Conservation (phyloP, 2,329 filamentous ascomycete genomes). For the Emmonsiellopsis sp. region DNA sequence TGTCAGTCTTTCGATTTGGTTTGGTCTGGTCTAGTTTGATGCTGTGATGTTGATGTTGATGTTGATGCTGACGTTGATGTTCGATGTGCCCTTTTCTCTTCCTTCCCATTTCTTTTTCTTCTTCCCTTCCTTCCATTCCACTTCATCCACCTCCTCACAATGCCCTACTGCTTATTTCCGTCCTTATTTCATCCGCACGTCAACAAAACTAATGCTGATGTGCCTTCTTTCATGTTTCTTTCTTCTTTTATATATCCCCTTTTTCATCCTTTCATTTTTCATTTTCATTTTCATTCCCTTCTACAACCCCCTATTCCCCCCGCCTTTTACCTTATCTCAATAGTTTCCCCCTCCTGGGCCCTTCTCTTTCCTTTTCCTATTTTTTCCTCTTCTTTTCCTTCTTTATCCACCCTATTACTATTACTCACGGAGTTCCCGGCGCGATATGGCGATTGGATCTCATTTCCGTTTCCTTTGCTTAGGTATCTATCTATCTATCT, state of each 20-base stretch:
- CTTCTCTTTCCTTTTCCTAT: neutral
- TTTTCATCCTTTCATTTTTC: neutral
- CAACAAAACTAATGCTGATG: no score
- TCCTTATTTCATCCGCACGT: neutral
- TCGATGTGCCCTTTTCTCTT: neutral
- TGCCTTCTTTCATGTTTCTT: neutral
- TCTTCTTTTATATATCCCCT: neutral
- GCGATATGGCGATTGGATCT: no score
- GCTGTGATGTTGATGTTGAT: constrained; percentile 1
- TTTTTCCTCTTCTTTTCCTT: neutral
- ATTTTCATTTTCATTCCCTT: neutral
- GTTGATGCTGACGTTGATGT: constrained; percentile 4
- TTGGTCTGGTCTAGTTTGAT: no score
- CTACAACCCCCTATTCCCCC: neutral
- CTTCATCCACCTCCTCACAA: no score
- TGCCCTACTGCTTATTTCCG: neutral
- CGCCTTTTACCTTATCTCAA: neutral
- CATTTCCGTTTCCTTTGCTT: neutral
- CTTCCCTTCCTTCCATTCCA: neutral
- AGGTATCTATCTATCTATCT: no score
- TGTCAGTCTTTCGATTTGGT: no score
- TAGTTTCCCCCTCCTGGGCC: neutral
- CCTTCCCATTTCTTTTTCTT: neutral
- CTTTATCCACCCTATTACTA: neutral
- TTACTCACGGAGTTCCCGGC: no score